Conservation (phyloP, 352 stramenopile species). For the Globisporangium megalacanthum region DNA sequence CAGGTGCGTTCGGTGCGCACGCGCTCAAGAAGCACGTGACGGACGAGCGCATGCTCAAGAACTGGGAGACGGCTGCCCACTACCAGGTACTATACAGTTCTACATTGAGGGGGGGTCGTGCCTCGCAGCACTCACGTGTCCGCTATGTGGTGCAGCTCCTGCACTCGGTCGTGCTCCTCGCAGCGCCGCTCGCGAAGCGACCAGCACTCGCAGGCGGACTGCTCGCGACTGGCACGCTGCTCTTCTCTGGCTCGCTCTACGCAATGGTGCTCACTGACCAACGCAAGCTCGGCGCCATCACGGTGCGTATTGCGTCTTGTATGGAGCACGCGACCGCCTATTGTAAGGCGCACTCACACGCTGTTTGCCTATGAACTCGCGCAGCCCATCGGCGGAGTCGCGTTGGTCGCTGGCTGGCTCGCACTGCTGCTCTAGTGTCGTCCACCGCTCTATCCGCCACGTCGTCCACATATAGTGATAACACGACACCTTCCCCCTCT, state of each 20-base stretch:
- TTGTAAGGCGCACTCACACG: neutral
- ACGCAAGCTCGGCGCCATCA: conserved; percentile 70
- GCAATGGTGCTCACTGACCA: conserved; percentile 69
- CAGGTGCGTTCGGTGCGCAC: conserved; percentile 78
- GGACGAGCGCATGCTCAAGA: conserved; percentile 79
- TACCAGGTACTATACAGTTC: conserved; percentile 49
- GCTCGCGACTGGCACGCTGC: conserved; percentile 49
- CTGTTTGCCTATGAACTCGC: neutral
- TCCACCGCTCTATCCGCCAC: no score
- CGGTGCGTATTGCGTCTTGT: conserved; percentile 23
- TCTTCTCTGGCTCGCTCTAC: conserved; percentile 83
- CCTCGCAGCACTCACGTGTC: neutral
- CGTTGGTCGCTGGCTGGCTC: conserved; percentile 67
- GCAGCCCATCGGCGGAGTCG: conserved; percentile 64
- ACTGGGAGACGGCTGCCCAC: conserved; percentile 75
- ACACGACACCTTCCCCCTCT: neutral
- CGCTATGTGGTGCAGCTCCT: conserved; percentile 26
- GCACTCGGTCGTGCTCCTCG: conserved; percentile 71
- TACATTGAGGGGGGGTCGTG: no score
- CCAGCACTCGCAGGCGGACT: conserved; percentile 52
- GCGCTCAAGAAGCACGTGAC: conserved; percentile 57
- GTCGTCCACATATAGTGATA: no score
- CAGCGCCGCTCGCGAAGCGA: conserved; percentile 53
- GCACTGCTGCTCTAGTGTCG: conserved; percentile 46
- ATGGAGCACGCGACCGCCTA: no score